Percentiles rank a stretch among this genome's conserved stretches.
Conservation (phyloP, 257 asterid species). For the Gentiana macrophylla region DNA sequence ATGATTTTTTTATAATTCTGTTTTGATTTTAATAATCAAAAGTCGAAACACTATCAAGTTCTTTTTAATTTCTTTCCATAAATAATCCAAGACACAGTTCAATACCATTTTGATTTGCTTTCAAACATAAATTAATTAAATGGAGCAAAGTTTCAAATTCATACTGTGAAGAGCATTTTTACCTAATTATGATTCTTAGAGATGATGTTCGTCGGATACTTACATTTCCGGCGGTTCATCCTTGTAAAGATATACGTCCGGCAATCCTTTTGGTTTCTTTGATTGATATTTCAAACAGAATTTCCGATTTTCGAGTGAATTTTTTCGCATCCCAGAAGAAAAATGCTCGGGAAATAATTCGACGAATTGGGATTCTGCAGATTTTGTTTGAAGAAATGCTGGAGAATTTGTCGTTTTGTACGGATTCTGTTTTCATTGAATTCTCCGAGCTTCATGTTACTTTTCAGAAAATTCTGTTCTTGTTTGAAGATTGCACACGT, state of each 20-base stretch:
- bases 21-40: too few relatives aligned
- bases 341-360: conserved; percentile 49
- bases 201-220: conserved; percentile 51
- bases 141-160: too few relatives aligned
- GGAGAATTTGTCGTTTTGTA: conserved; percentile 9
- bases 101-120: too few relatives aligned
- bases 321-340: conserved; percentile 36
- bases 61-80: too few relatives aligned
- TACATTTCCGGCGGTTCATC: conserved; percentile 56
- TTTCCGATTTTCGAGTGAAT: conserved; percentile 27
- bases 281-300: conserved; percentile 28
- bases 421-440: conserved; percentile 35
- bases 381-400: conserved; percentile 52
- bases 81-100: too few relatives aligned
- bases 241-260: conserved; percentile 51
- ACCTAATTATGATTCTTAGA: conserved; percentile 26
- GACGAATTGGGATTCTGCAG: conserved; percentile 45
- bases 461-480: conserved; percentile 39
- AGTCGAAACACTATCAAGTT: too few relatives aligned
- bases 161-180: too few relatives aligned
- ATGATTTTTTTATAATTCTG: too few relatives aligned
- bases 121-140: too few relatives aligned
- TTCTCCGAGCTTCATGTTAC: conserved; percentile 61
- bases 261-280: conserved; percentile 47
- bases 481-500: conserved; percentile 51